These are phyloP conservation scores for Trametes cingulata DNA, from an alignment of 768 basidiomycete genomes.

Conservation along the genomic window DNA sequence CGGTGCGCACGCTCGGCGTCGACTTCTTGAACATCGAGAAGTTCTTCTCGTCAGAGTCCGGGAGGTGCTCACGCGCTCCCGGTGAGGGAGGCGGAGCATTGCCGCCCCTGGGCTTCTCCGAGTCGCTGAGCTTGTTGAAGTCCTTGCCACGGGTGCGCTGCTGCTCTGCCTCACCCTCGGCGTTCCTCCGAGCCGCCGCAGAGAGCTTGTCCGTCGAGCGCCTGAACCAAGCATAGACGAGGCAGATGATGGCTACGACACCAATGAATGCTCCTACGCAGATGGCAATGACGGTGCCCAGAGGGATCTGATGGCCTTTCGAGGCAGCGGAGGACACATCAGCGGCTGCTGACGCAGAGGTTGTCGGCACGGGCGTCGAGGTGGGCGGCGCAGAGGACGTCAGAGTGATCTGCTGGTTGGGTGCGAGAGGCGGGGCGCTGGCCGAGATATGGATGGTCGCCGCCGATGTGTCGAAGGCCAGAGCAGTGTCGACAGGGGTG, in stretches of 20 bases:
- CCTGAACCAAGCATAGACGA: conserved; percentile 57
- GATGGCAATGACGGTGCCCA: conserved; percentile 58
- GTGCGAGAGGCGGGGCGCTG: background rate
- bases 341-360: background rate
- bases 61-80: conserved; percentile 11
- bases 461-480: conserved; percentile 8
- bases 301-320: conserved; percentile 20
- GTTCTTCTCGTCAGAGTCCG: conserved; percentile 31
- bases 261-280: conserved; percentile 61
- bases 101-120: conserved; percentile 49
- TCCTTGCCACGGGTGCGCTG: conserved; percentile 45
- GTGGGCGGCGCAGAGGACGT: conserved; percentile 1
- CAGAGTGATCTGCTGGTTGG: background rate
- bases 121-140: conserved; percentile 62
- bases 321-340: conserved; percentile 7
- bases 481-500: background rate
- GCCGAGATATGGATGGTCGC: background rate
- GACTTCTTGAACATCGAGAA: conserved; percentile 53
- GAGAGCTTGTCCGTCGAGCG: conserved; percentile 43
- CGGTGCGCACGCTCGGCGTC: conserved; percentile 55
- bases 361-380: conserved; percentile 8
- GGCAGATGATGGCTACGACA: conserved; percentile 49
- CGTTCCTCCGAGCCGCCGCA: conserved; percentile 30
- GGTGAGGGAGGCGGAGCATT: conserved; percentile 29
- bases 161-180: conserved; percentile 44